These are phyloP conservation scores for Ulmus americana DNA, from an alignment of 331 rosid genomes.

Conservation along the genomic window DNA sequence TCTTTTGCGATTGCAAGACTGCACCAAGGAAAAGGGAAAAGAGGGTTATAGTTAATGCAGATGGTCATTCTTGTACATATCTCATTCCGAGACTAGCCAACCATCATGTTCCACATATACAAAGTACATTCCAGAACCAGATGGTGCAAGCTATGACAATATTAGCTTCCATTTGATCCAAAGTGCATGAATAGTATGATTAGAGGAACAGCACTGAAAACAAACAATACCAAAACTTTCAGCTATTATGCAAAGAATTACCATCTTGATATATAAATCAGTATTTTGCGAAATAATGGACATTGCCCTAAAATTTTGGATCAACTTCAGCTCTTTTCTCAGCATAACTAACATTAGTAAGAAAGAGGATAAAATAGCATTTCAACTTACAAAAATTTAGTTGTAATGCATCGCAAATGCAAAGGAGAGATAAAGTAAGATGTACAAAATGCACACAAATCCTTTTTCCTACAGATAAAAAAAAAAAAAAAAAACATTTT, in stretches of 20 bases:
- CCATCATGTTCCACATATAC: neutral
- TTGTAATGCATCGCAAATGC: too few relatives aligned
- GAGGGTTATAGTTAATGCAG: slow-evolving; percentile 2
- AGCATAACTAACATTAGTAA: neutral
- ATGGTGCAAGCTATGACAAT: too few relatives aligned
- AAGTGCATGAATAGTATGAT: too few relatives aligned
- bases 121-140: too few relatives aligned
- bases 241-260: too few relatives aligned
- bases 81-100: neutral
- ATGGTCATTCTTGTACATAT: neutral
- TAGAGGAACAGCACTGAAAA: too few relatives aligned
- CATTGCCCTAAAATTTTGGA: neutral
- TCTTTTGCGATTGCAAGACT: slow-evolving; percentile 94
- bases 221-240: too few relatives aligned
- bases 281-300: neutral
- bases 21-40: slow-evolving; percentile 17
- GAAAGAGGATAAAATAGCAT: neutral
- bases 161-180: too few relatives aligned
- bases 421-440: neutral
- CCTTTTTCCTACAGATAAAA: neutral
- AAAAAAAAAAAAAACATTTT: neutral
- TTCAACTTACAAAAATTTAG: too few relatives aligned
- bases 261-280: neutral
- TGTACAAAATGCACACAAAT: neutral
- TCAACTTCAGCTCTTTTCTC: neutral